Evolutionary conservation across 805 yeast genomes (phyloP).

Genomic region (Ogataea ramenticola): DNA sequence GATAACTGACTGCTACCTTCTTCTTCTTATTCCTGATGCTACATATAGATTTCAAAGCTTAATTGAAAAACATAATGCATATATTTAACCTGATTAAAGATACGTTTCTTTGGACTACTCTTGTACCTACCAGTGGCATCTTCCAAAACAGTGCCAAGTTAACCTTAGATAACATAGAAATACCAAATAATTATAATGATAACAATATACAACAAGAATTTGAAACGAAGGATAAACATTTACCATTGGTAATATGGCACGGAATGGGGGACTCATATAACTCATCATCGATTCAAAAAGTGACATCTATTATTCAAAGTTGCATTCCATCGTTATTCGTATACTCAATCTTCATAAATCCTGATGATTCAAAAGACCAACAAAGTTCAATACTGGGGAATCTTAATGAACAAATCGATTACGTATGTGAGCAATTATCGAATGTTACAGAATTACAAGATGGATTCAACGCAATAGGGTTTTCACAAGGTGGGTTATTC

Average conservation of each 20-base stretch:
- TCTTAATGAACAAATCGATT: conserved; percentile 44
- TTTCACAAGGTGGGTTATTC: conserved; percentile 81
- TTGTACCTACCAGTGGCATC: not conserved
- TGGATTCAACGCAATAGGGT: conserved; percentile 72
- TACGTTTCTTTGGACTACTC: not conserved
- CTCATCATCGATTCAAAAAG: conserved; percentile 48
- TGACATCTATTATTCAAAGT: conserved; percentile 32
- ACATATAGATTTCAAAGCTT: too few relatives aligned
- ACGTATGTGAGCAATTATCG: conserved; percentile 48
- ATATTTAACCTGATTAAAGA: not conserved
- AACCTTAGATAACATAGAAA: too few relatives aligned
- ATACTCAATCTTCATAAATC: conserved; percentile 46
- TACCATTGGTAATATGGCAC: conserved; percentile 66
- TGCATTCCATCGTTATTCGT: conserved; percentile 43
- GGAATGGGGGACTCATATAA: conserved; percentile 76
- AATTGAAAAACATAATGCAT: not conserved
- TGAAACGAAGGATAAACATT: not conserved
- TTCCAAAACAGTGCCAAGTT: too few relatives aligned
- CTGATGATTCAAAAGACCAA: conserved; percentile 45
- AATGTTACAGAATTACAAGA: conserved; percentile 34
- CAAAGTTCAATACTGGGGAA: conserved; percentile 52
- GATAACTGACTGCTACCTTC: too few relatives aligned
- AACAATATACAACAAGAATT: too few relatives aligned
- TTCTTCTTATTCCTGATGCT: too few relatives aligned
- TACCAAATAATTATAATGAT: too few relatives aligned